Evolutionary conservation across 352 stramenopile species (phyloP), one percentile per base, ranked within the genome.

Genomic region (Globisporangium nunn): DNA sequence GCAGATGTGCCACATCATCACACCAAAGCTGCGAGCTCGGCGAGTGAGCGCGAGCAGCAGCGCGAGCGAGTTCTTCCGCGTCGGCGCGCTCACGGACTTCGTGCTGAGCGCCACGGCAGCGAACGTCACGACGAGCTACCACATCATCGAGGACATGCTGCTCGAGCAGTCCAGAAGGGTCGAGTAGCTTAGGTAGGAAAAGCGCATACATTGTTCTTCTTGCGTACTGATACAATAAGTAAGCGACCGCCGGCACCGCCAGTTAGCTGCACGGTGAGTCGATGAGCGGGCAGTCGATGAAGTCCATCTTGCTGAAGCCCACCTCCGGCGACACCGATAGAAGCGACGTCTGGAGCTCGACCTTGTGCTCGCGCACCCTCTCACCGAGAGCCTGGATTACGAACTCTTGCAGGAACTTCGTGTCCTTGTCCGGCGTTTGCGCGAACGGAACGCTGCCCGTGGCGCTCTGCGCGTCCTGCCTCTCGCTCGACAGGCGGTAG

Each of bases 101-200:
- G 62, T 64, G 12, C 44, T 72, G 23, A 41, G 30, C 28, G 58
- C 59, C 17, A 59, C 61, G 5, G 29, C 63, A 3, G 49, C 54
- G 30, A 65, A 72, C 43, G 43, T 69, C 40, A 44, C 50, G 39
- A 56, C 59, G 30, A 65, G 54, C 23, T 48, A 61, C 14, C 57
- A 66, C 52, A 63, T 63, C 45, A 55, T 69, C 14, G 65, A 72
- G 37, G 66, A 72, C 29, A 28, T 58, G 23, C 33, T 71, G 37
- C 30, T 71, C 2, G 37, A 41, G 37, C 37, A 41, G 37, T 41
- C 10, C 10, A 12, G 10, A 41, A 41, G 37, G 11, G 4, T 3
- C 37, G 37, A 15, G 37, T 41, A 41, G 37, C 2, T 37, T 14
- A 14, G 7, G 35, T 14, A 11, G 2, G 10, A 2, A 40, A 2